phyloP scores from a whole-genome alignment of 192 early-diverging fungal genomes.

The Coemansia sp. region DNA sequence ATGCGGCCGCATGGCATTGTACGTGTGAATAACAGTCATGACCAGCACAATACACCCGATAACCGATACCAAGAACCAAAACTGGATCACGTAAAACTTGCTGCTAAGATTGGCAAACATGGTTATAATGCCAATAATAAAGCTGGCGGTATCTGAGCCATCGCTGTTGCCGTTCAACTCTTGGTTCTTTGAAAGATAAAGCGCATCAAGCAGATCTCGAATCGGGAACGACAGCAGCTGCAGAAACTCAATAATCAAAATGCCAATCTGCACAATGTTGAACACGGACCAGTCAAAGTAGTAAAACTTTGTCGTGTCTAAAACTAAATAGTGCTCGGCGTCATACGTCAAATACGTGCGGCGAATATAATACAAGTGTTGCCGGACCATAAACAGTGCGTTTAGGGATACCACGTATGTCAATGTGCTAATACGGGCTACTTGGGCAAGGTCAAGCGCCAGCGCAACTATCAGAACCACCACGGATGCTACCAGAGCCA shows the following conservation, averaged over 20 bases:
- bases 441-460: slow-evolving; percentile 28
- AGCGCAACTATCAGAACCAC: slow-evolving; percentile 33
- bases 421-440: slow-evolving; percentile 50
- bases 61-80: slow-evolving; percentile 53
- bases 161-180: slow-evolving; percentile 10
- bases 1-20: slow-evolving; percentile 44
- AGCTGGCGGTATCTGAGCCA: slow-evolving; percentile 33
- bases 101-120: slow-evolving; percentile 55
- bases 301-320: slow-evolving; percentile 45
- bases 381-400: slow-evolving; percentile 54
- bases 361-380: slow-evolving; percentile 56
- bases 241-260: slow-evolving; percentile 73
- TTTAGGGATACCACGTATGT: slow-evolving; percentile 43
- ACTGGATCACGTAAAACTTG: slow-evolving; percentile 52
- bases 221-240: slow-evolving; percentile 79
- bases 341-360: slow-evolving; percentile 49
- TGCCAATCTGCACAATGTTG: slow-evolving; percentile 71
- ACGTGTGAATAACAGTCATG: slow-evolving; percentile 33
- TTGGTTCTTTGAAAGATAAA: slow-evolving; percentile 24
- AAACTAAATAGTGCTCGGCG: slow-evolving; percentile 47
- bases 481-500: slow-evolving; percentile 29
- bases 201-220: slow-evolving; percentile 64
- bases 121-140: slow-evolving; percentile 49
- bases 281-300: slow-evolving; percentile 55
- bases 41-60: slow-evolving; percentile 33